These are phyloP conservation scores for Chaetoceros muelleri DNA, from an alignment of 108 stramenopile species.

Conservation along the genomic window DNA sequence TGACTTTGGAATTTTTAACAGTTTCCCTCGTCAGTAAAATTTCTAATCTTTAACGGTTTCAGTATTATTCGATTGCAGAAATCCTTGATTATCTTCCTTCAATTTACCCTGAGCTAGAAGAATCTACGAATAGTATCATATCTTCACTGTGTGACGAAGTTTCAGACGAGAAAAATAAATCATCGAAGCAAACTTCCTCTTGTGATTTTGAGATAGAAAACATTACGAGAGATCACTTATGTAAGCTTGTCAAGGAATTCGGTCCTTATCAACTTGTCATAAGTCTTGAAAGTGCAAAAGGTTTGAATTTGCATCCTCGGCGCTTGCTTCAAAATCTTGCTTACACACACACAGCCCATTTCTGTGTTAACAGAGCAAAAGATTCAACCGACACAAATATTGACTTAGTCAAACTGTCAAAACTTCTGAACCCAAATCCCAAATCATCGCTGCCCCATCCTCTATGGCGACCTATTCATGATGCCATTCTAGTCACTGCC, in stretches of 20 bases:
- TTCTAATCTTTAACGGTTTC: background rate
- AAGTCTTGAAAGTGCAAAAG: conserved; percentile 9
- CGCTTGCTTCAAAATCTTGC: conserved; percentile 10
- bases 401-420: conserved; percentile 4
- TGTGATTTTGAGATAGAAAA: no score
- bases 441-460: conserved; percentile 53
- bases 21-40: background rate
- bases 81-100: conserved; percentile 42
- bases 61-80: conserved; percentile 31
- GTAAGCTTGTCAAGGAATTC: no score
- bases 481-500: conserved; percentile 55
- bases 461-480: conserved; percentile 55
- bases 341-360: conserved; percentile 10
- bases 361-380: conserved; percentile 10
- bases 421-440: conserved; percentile 17
- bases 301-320: conserved; percentile 2
- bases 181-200: no score
- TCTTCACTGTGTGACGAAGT: no score
- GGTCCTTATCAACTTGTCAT: background rate
- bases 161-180: no score
- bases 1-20: background rate
- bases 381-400: background rate
- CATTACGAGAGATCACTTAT: no score
- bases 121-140: conserved; percentile 36
- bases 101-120: conserved; percentile 57